Evolutionary conservation across 164 flowering plant species (phyloP).

Genomic region (Litsea cubeba): DNA sequence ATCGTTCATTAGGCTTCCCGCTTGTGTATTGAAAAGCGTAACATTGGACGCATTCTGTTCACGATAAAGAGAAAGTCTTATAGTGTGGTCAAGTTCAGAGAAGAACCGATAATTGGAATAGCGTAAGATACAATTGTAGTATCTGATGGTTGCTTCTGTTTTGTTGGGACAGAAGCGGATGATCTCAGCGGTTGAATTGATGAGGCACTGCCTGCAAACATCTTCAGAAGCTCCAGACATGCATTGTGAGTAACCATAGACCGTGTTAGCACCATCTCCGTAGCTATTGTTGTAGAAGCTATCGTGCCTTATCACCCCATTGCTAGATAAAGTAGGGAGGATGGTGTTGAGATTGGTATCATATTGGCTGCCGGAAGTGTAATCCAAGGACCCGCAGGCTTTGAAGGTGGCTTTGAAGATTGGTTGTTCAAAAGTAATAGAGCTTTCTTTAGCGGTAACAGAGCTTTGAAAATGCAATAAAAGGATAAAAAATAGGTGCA

Average conservation of each 20-base stretch:
- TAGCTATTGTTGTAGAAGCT: conserved; percentile 10
- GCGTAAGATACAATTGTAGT: conserved; percentile 27
- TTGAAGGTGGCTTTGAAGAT: too few relatives aligned
- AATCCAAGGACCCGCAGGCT: not conserved
- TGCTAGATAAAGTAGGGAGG: conserved; percentile 6
- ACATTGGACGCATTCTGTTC: conserved; percentile 17
- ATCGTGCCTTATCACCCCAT: conserved; percentile 9
- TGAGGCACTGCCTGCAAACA: conserved; percentile 16
- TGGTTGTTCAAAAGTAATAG: too few relatives aligned
- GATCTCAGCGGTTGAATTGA: conserved; percentile 11
- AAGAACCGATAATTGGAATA: conserved; percentile 19
- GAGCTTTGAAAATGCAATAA: not conserved
- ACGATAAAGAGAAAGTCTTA: fast-evolving
- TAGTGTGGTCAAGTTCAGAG: not conserved
- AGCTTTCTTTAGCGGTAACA: not conserved
- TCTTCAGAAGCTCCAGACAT: conserved; percentile 6
- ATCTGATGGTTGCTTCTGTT: conserved; percentile 24
- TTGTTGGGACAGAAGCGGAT: conserved; percentile 14
- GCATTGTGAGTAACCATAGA: conserved; percentile 32
- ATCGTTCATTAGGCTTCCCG: conserved; percentile 9
- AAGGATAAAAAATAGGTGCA: not conserved
- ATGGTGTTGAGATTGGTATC: not conserved
- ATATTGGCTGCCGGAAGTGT: not conserved
- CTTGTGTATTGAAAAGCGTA: conserved; percentile 6
- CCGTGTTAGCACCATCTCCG: conserved; percentile 13